phyloP scores from a whole-genome alignment of 2,329 filamentous ascomycete genomes.

The Periconia sp. region DNA sequence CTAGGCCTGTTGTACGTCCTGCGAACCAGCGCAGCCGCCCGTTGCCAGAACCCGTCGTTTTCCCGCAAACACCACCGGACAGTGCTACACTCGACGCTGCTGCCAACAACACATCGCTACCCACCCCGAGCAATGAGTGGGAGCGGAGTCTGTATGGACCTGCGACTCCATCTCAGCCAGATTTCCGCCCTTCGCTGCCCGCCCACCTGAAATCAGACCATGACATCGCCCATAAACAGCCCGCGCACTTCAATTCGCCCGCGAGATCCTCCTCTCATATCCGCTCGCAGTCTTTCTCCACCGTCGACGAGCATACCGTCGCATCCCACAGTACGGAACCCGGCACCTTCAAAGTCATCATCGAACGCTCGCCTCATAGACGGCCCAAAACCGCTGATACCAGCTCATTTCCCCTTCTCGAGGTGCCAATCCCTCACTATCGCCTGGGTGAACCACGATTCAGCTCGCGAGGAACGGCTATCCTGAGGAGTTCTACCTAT shows the following conservation, averaged over 20 bases:
- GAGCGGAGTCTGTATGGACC: constrained; percentile 39
- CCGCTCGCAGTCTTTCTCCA: constrained; percentile 76
- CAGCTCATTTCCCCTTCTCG: constrained; percentile 59
- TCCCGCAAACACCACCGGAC: constrained; percentile 43
- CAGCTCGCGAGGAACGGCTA: constrained; percentile 72
- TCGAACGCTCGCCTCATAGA: constrained; percentile 67
- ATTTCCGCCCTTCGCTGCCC: constrained; percentile 23
- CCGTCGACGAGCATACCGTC: constrained; percentile 63
- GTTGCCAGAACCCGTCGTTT: constrained; percentile 40
- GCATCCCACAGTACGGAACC: constrained; percentile 57
- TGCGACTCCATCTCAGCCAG: constrained; percentile 29
- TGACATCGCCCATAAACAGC: constrained; percentile 17
- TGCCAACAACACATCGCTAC: constrained; percentile 18
- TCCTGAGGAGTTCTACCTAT: constrained; percentile 80
- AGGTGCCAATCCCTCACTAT: constrained; percentile 81
- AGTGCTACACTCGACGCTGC: constrained; percentile 34
- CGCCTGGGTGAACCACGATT: constrained; percentile 81
- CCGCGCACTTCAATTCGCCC: constrained; percentile 17
- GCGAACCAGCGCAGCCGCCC: constrained; percentile 37
- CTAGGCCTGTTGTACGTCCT: constrained; percentile 40
- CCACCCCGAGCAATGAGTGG: constrained; percentile 36
- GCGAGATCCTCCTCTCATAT: constrained; percentile 28
- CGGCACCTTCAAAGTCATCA: constrained; percentile 77
- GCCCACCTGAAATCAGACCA: constrained; percentile 19
- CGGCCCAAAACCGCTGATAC: constrained; percentile 66